Percentiles rank a stretch among this genome's conserved stretches.
Conservation (phyloP, 495 filamentous ascomycete genomes). For the Tuber borchii region DNA sequence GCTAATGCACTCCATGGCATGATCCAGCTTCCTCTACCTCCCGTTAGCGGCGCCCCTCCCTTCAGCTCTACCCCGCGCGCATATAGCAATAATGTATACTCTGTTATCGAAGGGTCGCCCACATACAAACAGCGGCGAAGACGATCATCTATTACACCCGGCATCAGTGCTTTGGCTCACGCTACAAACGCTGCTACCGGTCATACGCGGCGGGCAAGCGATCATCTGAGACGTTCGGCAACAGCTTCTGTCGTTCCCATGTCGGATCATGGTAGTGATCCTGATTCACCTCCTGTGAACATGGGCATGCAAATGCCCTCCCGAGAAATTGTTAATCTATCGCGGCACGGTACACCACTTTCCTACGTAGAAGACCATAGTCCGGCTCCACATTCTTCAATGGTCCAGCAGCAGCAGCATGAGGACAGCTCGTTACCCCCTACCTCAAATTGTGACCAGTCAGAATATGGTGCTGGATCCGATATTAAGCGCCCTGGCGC, state of each 20-base stretch:
- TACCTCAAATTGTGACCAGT: conserved; percentile 59
- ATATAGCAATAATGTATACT: conserved; percentile 78
- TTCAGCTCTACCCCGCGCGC: conserved; percentile 62
- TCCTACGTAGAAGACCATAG: conserved; percentile 69
- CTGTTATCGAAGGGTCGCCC: conserved; percentile 92
- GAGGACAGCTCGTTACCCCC: conserved; percentile 51
- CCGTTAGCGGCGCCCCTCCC: conserved; percentile 69
- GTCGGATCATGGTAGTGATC: conserved; percentile 63
- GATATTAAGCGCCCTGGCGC: conserved; percentile 59
- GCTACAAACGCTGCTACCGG: conserved; percentile 51
- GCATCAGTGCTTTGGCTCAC: conserved; percentile 58
- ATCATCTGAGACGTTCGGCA: conserved; percentile 72
- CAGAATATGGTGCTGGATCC: conserved; percentile 54
- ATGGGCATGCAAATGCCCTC: conserved; percentile 51
- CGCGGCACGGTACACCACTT: conserved; percentile 79
- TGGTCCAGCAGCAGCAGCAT: conserved; percentile 56
- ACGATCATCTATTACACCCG: conserved; percentile 81
- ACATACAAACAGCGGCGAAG: conserved; percentile 96
- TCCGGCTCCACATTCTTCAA: conserved; percentile 57
- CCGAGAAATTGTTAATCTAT: conserved; percentile 74
- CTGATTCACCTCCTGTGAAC: conserved; percentile 34
- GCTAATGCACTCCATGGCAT: conserved; percentile 50
- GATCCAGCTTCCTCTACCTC: conserved; percentile 77
- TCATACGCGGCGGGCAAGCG: conserved; percentile 43
- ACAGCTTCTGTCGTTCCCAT: conserved; percentile 83